Base-by-base conservation (phyloP, 2,329 filamentous ascomycete species). In the Colletotrichum sublineola region DNA sequence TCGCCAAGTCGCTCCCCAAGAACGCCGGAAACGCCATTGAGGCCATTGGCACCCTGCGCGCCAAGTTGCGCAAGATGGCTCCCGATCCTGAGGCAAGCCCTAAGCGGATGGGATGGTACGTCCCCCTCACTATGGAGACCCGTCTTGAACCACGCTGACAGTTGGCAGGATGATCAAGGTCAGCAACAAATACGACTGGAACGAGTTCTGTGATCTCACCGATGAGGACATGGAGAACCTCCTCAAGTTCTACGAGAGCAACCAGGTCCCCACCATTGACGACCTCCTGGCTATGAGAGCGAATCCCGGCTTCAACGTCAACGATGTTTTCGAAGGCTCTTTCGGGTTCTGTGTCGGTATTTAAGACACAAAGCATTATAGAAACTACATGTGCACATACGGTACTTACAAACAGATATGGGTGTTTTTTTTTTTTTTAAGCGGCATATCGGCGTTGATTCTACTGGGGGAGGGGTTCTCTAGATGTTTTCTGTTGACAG, bases 31-130 rank as follows among this genome's bases (percentile, higher is more conserved):
- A 92, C 61, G 96, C 96, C 8, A 95, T 99, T 73, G 89, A 93
- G 81, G 92, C 93, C 75, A 93, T 98, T 40, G 96, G 96, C 1
- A 87, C 89, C 78, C 83, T 99, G 78, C 89, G 96, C 75, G 89
- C 89, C 79, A 96, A 93, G 84, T 83, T 99, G 78, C 88, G 96
- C 71, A 90, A 91, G 79, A 82, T 95, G 40, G 95, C 94, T 4
- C 94, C 96, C 0, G 85, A 86, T 11, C 81, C 86, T 2, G 91
- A 92, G 64, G 93, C 97, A 70, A 93, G 95, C 0, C 91, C 93
- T 1, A 97, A 95, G 85, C 87, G 96, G 72, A 98, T 98, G 96
- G 88, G 91, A 75, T 98, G 95, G 93, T 94, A 79, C 74, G 89
- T 83, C 53, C 29, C 29, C 53, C 33, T 24, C 20, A 1, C 8